Evolutionary conservation across 805 yeast genomes (phyloP).

Genomic region (Yamadazyma phyllophila): DNA sequence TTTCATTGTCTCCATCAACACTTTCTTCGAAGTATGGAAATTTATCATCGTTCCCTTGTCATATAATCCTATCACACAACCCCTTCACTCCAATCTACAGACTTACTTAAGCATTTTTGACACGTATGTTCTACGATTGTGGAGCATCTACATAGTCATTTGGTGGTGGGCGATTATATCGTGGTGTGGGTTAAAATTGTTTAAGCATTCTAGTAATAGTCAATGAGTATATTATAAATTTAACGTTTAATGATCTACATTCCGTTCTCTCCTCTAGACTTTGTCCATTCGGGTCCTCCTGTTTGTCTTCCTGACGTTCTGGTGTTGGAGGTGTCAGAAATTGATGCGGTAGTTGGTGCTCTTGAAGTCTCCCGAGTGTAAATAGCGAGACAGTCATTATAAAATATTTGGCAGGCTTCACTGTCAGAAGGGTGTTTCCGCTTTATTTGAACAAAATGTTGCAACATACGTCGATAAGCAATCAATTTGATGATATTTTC

Average conservation of each 20-base stretch:
- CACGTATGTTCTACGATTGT: slow-evolving; percentile 28
- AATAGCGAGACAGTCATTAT: slow-evolving; percentile 34
- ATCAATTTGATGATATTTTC: slow-evolving; percentile 29
- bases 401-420: slow-evolving; percentile 19
- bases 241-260: not conserved
- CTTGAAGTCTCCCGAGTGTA: slow-evolving; percentile 28
- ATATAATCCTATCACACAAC: slow-evolving; percentile 5
- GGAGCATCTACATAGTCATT: slow-evolving; percentile 39
- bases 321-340: slow-evolving; percentile 9
- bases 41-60: slow-evolving; percentile 31
- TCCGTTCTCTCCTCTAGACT: slow-evolving; percentile 66
- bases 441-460: slow-evolving; percentile 3
- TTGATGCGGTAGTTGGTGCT: slow-evolving; percentile 15
- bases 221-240: slow-evolving; percentile 4
- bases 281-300: slow-evolving; percentile 76
- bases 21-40: slow-evolving; percentile 36
- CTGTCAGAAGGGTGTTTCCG: not conserved
- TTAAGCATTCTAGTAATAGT: slow-evolving; percentile 58
- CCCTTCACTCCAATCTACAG: slow-evolving; percentile 13
- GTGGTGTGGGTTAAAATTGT: slow-evolving; percentile 80
- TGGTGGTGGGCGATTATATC: slow-evolving; percentile 70
- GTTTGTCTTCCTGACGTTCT: slow-evolving; percentile 59
- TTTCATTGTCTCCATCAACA: slow-evolving; percentile 31
- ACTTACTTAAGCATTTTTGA: slow-evolving; percentile 24
- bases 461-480: slow-evolving; percentile 4